Evolutionary conservation across 225 moss, liverwort and hornwort species (phyloP).

Genomic region (Sphagnum contortum): DNA sequence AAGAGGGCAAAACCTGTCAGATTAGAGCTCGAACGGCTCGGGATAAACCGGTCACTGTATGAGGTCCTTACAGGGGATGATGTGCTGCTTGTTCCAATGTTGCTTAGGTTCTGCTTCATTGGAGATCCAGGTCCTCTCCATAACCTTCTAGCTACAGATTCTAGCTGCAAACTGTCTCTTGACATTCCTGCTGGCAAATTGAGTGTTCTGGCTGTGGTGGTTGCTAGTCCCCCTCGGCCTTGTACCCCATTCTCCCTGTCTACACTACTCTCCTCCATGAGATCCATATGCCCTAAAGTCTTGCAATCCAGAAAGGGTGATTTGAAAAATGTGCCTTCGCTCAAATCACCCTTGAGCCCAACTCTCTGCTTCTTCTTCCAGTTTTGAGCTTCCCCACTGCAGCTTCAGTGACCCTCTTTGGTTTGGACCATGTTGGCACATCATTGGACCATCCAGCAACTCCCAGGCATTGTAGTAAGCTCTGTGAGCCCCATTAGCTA

Average conservation of each 20-base stretch:
- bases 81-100: slow-evolving; percentile 23
- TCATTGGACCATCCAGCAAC: too few species aligned
- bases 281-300: slow-evolving; percentile 7
- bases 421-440: too few species aligned
- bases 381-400: too few species aligned
- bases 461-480: too few species aligned
- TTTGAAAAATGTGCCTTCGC: too few species aligned
- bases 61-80: slow-evolving; percentile 75
- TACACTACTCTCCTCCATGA: slow-evolving; percentile 28
- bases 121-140: slow-evolving; percentile 62
- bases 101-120: slow-evolving; percentile 36
- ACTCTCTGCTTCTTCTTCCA: too few species aligned
- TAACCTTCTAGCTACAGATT: slow-evolving; percentile 46
- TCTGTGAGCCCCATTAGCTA: too few species aligned
- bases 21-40: slow-evolving; percentile 89
- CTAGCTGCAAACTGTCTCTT: slow-evolving; percentile 57
- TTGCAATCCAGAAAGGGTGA: too few species aligned
- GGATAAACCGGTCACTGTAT: slow-evolving; percentile 89
- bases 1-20: slow-evolving; percentile 64
- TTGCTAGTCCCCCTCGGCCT: slow-evolving; percentile 12
- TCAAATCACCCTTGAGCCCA: too few species aligned
- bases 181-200: slow-evolving; percentile 76
- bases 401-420: too few species aligned
- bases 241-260: slow-evolving; percentile 23
- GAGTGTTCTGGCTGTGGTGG: slow-evolving; percentile 22